Evolutionary conservation across 345 rosid genomes (phyloP).

Genomic region (Gossypium ekmanianum): DNA sequence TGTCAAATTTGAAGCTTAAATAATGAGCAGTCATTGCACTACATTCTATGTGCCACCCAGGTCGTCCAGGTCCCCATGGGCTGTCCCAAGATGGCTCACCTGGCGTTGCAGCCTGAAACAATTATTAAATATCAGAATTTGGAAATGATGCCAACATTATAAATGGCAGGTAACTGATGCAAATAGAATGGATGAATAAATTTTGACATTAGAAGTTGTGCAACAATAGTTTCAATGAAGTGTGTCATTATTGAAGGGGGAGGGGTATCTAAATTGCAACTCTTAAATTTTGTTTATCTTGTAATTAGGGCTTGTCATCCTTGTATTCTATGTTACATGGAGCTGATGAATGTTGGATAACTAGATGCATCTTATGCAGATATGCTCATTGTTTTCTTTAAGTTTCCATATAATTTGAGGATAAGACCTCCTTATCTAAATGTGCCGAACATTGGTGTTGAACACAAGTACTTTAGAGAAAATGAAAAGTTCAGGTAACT

Average conservation of each 20-base stretch:
- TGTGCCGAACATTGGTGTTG: background rate
- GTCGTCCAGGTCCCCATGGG: slow-evolving; percentile 91
- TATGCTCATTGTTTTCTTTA: no score
- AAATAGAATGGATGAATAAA: background rate
- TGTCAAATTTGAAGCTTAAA: slow-evolving; percentile 63
- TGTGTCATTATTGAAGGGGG: background rate
- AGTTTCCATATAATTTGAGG: no score
- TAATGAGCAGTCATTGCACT: slow-evolving; percentile 92
- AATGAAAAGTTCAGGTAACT: background rate
- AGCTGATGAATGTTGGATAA: background rate
- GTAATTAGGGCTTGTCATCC: background rate
- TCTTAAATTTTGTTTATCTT: background rate
- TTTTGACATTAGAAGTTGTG: background rate
- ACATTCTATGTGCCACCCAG: slow-evolving; percentile 99
- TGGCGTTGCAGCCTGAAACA: slow-evolving; percentile 79
- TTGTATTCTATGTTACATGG: background rate
- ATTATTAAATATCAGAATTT: slow-evolving; percentile 1
- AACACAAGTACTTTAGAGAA: background rate
- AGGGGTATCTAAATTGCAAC: background rate
- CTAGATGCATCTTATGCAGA: background rate
- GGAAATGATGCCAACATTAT: background rate
- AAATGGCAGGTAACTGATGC: background rate
- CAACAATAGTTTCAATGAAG: background rate
- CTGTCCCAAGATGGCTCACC: slow-evolving; percentile 90
- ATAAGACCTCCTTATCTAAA: background rate